phyloP scores from a whole-genome alignment of 140 eudicot species.

The Senecio squalidus region DNA sequence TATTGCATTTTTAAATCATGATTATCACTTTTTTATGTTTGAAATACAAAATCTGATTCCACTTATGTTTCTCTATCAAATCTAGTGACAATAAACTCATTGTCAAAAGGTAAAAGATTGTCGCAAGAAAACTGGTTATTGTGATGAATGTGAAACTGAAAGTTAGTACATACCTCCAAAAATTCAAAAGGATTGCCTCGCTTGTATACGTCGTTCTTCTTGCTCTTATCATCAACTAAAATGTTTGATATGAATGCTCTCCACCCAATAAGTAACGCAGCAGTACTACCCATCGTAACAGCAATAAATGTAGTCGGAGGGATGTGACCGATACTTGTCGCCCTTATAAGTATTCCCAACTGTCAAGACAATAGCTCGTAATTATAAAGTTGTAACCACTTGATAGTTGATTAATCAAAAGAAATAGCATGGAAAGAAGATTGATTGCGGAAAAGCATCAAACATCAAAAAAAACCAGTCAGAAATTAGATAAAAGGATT shows the following conservation, averaged over 20 bases:
- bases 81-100: background rate
- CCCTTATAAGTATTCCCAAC: conserved; percentile 75
- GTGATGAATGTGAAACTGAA: background rate
- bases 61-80: background rate
- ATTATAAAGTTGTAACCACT: background rate
- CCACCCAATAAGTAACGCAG: conserved; percentile 87
- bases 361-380: conserved; percentile 22
- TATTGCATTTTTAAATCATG: no score
- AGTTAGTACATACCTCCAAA: conserved; percentile 55
- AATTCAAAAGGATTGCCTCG: conserved; percentile 86
- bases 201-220: conserved; percentile 74
- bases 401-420: background rate
- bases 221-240: conserved; percentile 40
- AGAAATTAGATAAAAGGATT: background rate
- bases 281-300: conserved; percentile 88
- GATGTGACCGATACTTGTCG: conserved; percentile 54
- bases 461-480: background rate
- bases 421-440: background rate
- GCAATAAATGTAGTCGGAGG: conserved; percentile 62
- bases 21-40: no score
- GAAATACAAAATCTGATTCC: no score
- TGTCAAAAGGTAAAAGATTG: background rate
- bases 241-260: conserved; percentile 55
- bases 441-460: background rate
- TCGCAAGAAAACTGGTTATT: background rate